Evolutionary conservation across 495 filamentous ascomycete species (phyloP), one percentile per base, ranked within the genome.

Genomic region (Hamigera avellanea): DNA sequence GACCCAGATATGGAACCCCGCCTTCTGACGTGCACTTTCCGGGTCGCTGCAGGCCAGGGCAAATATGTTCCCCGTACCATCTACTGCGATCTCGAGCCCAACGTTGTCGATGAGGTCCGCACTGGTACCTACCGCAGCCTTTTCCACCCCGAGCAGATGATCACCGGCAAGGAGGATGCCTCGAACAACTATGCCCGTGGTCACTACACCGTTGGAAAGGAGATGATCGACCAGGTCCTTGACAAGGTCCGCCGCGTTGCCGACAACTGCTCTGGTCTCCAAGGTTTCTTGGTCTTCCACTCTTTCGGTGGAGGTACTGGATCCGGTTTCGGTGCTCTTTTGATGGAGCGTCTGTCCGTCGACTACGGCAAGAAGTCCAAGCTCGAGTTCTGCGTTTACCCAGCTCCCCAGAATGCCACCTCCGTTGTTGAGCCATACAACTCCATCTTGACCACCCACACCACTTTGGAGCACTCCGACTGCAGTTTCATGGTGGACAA

Each of bases 401-500:
- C 91, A 45, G 86, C 91, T 46, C 93, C 93, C 28, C 88, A 87
- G 69, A 88, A 89, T 46, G 86, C 86, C 46, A 95, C 89, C 49
- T 88, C 93, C 34, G 88, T 98, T 37, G 91, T 98, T 44, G 91
- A 98, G 74, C 91, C 91, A 17, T 98, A 98, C 75, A 98, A 96
- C 72, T 94, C 93, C 34, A 95, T 96, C 62, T 74, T 98, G 38
- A 94, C 93, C 48, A 98, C 91, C 39, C 91, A 98, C 73, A 96
- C 87, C 50, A 98, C 93, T 49, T 80, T 96, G 26, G 93, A 96
- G 76, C 87, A 98, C 72, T 93, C 88, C 42, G 91, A 98, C 73
- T 98, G 91, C 74, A 89, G 83, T 46, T 98, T 98, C 78, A 87
- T 98, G 80, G 93, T 98, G 45, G 91, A 98, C 66, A 98, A 98